Conservation (phyloP, 2,329 filamentous ascomycete genomes). For the Colletotrichum sp. region DNA sequence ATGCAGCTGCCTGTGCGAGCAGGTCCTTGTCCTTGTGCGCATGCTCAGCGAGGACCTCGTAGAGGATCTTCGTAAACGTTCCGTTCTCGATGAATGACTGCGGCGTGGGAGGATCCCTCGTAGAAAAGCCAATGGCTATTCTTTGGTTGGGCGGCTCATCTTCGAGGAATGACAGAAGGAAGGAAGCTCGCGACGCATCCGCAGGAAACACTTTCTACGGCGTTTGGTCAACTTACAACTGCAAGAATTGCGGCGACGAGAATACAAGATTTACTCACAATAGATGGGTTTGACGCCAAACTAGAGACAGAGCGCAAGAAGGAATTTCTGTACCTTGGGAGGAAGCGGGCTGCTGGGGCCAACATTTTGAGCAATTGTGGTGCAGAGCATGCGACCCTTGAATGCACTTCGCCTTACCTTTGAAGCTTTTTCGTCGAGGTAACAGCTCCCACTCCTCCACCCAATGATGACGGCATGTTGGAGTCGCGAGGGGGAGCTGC, state of each 20-base stretch:
- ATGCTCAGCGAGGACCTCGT: constrained; percentile 60
- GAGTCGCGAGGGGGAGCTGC: background rate
- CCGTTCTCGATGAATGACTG: constrained; percentile 64
- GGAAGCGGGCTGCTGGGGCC: constrained; percentile 29
- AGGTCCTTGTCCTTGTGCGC: constrained; percentile 63
- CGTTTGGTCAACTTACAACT: constrained; percentile 13
- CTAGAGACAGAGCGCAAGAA: constrained; percentile 46
- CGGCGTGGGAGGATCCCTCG: constrained; percentile 64
- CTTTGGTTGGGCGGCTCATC: constrained; percentile 57
- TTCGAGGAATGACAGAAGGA: constrained; percentile 66
- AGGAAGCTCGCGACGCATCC: constrained; percentile 45
- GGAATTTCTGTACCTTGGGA: constrained; percentile 7
- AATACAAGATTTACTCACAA: constrained; percentile 46
- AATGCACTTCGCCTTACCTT: background rate
- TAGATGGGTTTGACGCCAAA: constrained; percentile 55
- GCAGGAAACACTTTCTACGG: constrained; percentile 63
- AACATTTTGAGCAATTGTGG: constrained; percentile 31
- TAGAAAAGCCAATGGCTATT: constrained; percentile 65
- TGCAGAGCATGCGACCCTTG: background rate
- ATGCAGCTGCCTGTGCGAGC: constrained; percentile 61
- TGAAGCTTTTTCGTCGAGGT: constrained; percentile 1
- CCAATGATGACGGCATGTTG: background rate
- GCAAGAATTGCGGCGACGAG: background rate
- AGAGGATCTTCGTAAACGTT: constrained; percentile 63
- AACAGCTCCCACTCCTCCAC: background rate